Base-by-base conservation (phyloP, 2,329 filamentous ascomycete genomes). In the Passalora sequoiae region DNA sequence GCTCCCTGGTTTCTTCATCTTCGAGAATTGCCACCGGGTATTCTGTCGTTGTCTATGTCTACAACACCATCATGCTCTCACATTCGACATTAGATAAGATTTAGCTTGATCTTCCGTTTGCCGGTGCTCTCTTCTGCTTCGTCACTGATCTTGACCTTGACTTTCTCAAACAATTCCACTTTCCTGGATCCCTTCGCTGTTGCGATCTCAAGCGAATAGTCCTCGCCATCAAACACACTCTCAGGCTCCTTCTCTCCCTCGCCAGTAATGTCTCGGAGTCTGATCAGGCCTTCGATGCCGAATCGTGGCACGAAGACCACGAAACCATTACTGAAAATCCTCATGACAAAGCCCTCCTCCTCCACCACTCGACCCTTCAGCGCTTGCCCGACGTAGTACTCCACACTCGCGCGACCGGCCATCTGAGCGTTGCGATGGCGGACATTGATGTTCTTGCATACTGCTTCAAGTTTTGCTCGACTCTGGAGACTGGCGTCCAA, bases 361-460 rank as follows among this genome's bases (percentile, higher is more conserved):
- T 89, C 83, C 6, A 82, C 69, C 12, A 79, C 73, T 41, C 78
- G 73, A 7, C 78, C 88, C 70, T 92, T 92, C 43, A 98, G 81
- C 9, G 91, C 89, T 69, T 98, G 92, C 0, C 92, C 92, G 37
- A 98, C 92, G 64, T 97, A 98, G 71, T 97, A 98, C 58, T 95
- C 89, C 51, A 98, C 89, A 56, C 85, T 92, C 19, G 92, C 91
- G 47, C 92, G 82, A 25, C 91, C 91, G 2, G 92, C 92, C 69
- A 94, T 84, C 68, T 98, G 92, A 22, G 92, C 92, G 66, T 98
- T 98, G 61, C 92, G 87, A 67, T 98, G 92, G 6, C 92, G 83
- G 45, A 92, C 83, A 66, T 98, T 98, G 77, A 98, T 96, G 70
- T 98, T 98, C 67, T 89, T 89, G 77, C 92, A 97, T 17, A 98